Conservation (phyloP, 306 rosid genomes). For the Purshia tridentata region DNA sequence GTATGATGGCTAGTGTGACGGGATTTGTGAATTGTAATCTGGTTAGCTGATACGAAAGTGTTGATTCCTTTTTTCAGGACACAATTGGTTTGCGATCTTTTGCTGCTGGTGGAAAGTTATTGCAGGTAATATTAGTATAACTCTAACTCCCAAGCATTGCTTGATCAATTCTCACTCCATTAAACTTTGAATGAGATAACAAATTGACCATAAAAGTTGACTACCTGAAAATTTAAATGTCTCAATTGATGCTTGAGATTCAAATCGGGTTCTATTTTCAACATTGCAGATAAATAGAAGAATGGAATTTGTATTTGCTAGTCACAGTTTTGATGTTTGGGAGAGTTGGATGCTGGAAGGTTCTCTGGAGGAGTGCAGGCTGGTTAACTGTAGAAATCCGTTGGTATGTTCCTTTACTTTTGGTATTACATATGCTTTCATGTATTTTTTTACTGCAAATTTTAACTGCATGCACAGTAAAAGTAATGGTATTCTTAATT, state of each 20-base stretch:
- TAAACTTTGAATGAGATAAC: slow-evolving; percentile 4
- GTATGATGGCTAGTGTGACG: slow-evolving; percentile 22
- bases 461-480: not conserved
- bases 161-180: slow-evolving; percentile 12
- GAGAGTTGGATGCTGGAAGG: slow-evolving; percentile 91
- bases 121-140: slow-evolving; percentile 61
- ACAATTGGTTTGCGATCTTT: slow-evolving; percentile 91
- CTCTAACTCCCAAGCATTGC: not conserved
- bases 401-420: slow-evolving; percentile 47
- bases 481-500: not conserved
- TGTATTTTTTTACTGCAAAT: not conserved
- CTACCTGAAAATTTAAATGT: slow-evolving; percentile 8
- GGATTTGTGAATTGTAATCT: slow-evolving; percentile 16
- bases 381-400: slow-evolving; percentile 87
- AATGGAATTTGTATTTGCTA: slow-evolving; percentile 93
- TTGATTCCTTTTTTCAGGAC: slow-evolving; percentile 56
- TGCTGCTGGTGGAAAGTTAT: slow-evolving; percentile 93
- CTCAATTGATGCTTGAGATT: slow-evolving; percentile 21
- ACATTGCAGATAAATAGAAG: slow-evolving; percentile 82
- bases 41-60: slow-evolving; percentile 32
- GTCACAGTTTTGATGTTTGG: slow-evolving; percentile 99
- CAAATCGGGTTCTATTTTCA: slow-evolving; percentile 3
- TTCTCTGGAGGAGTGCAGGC: slow-evolving; percentile 80
- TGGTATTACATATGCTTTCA: slow-evolving; percentile 2
- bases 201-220: not conserved